These are phyloP conservation scores for Phanerochaete carnosa DNA, from an alignment of 768 basidiomycete genomes.

Conservation along the genomic window DNA sequence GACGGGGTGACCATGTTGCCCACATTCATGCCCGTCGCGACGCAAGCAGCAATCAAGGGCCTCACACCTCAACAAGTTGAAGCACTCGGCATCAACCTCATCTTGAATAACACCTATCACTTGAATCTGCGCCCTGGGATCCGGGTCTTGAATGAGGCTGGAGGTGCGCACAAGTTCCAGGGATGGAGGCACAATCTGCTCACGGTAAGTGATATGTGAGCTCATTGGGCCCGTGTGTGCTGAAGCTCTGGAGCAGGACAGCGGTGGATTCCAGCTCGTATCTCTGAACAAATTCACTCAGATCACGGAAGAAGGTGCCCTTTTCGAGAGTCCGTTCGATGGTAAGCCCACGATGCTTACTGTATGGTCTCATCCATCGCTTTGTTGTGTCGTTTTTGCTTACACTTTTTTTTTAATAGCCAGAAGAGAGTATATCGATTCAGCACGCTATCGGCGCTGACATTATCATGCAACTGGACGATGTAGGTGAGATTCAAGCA, in stretches of 20 bases:
- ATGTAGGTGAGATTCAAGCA: conserved; percentile 61
- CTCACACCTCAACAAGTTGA: conserved; percentile 85
- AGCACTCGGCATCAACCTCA: conserved; percentile 74
- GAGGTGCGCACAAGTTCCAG: conserved; percentile 89
- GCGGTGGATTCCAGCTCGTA: conserved; percentile 87
- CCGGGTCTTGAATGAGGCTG: conserved; percentile 65
- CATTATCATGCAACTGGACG: conserved; percentile 94
- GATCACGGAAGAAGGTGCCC: conserved; percentile 86
- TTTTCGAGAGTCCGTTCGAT: conserved; percentile 81
- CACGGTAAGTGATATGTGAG: conserved; percentile 44
- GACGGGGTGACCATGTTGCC: conserved; percentile 82
- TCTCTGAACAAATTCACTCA: conserved; percentile 80
- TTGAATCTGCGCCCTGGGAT: conserved; percentile 84
- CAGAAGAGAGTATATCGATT: conserved; percentile 87
- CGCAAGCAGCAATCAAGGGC: conserved; percentile 90
- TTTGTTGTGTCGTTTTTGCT: not conserved
- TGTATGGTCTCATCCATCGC: conserved; percentile 37
- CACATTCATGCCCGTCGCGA: conserved; percentile 93
- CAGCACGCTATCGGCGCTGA: conserved; percentile 91
- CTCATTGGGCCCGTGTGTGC: not conserved
- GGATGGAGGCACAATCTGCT: conserved; percentile 85
- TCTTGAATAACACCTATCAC: conserved; percentile 90
- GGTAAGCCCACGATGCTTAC: conserved; percentile 89
- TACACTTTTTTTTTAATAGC: conserved; percentile 41
- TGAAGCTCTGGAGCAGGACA: conserved; percentile 50